Percentiles rank a stretch among this genome's conserved stretches.
Evolutionary conservation across 2,329 filamentous ascomycete species (phyloP).

Genomic region (Colletotrichum sp.): DNA sequence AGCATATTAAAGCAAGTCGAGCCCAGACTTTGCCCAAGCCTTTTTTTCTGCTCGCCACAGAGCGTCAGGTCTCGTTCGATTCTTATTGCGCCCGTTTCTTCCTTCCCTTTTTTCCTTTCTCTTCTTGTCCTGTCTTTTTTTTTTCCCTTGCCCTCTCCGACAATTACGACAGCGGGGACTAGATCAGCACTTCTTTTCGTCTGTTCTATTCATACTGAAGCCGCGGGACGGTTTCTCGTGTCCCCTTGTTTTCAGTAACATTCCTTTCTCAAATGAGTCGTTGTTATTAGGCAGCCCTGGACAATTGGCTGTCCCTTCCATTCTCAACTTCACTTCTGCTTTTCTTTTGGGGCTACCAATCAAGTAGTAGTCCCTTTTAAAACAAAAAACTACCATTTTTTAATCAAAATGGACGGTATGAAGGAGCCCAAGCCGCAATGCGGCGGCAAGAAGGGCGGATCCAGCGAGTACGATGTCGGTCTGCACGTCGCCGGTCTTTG

Average conservation of each 20-base stretch:
- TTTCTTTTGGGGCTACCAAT: conserved; percentile 14
- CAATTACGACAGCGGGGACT: conserved; percentile 10
- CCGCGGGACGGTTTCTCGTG: conserved; percentile 41
- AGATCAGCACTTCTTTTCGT: conserved; percentile 15
- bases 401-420: conserved; percentile 29
- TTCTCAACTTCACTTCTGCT: conserved; percentile 22
- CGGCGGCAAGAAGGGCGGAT: conserved; percentile 35
- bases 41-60: conserved; percentile 7
- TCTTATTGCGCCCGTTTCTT: conserved; percentile 22
- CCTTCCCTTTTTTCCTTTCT: conserved; percentile 25
- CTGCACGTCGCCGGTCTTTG: conserved; percentile 46
- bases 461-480: conserved; percentile 42
- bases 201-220: conserved; percentile 26
- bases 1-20: conserved; percentile 34
- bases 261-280: conserved; percentile 19
- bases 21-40: conserved; percentile 23
- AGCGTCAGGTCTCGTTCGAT: conserved; percentile 17
- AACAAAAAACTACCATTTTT: neutral
- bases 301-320: conserved; percentile 15
- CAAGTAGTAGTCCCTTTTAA: conserved; percentile 14
- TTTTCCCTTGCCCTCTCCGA: conserved; percentile 18
- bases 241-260: conserved; percentile 25
- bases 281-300: conserved; percentile 26
- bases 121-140: conserved; percentile 23
- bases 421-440: conserved; percentile 40